Conservation (phyloP, 805 yeast species). For the Cyberlindnera euphorbiiphila region DNA sequence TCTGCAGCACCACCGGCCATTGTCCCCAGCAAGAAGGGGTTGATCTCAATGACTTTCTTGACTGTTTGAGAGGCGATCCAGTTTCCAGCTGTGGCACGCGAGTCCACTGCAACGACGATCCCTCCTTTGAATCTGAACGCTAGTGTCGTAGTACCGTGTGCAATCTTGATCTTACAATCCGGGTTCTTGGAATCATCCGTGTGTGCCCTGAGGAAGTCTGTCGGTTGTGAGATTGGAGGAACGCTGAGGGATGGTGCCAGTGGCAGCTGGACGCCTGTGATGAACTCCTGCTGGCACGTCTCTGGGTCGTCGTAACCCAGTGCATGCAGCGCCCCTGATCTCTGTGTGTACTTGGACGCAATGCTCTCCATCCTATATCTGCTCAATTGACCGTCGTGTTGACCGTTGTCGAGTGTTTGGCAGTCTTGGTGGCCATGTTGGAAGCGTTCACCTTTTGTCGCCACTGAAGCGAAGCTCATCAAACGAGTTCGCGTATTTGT, state of each 20-base stretch:
- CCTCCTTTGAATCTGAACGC: conserved; percentile 97
- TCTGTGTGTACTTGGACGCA: conserved; percentile 21
- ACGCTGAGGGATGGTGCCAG: conserved; percentile 58
- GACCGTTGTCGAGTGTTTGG: too few species aligned
- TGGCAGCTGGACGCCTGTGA: conserved; percentile 31
- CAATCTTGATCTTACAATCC: conserved; percentile 92
- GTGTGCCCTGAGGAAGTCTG: conserved; percentile 94
- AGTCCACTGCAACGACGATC: conserved; percentile 93
- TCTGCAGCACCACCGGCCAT: conserved; percentile 99
- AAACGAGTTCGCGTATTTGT: too few species aligned
- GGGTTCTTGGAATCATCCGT: conserved; percentile 93
- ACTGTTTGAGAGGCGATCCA: conserved; percentile 99
- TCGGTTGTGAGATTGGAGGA: conserved; percentile 85
- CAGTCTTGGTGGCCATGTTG: too few species aligned
- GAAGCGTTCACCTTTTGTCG: too few species aligned
- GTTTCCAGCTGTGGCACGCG: conserved; percentile 96
- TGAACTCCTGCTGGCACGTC: conserved; percentile 31
- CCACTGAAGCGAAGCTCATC: too few species aligned
- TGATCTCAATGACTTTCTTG: conserved; percentile 94
- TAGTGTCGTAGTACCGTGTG: conserved; percentile 98
- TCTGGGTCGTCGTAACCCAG: conserved; percentile 31
- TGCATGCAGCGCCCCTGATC: conserved; percentile 11
- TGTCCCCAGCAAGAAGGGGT: conserved; percentile 91
- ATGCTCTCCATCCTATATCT: conserved; percentile 24
- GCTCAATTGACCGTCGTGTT: neutral